Percentiles rank a stretch among this genome's conserved stretches.
These are phyloP conservation scores for Hapsidospora chrysogenum DNA, from an alignment of 495 filamentous ascomycete genomes.

Conservation along the genomic window DNA sequence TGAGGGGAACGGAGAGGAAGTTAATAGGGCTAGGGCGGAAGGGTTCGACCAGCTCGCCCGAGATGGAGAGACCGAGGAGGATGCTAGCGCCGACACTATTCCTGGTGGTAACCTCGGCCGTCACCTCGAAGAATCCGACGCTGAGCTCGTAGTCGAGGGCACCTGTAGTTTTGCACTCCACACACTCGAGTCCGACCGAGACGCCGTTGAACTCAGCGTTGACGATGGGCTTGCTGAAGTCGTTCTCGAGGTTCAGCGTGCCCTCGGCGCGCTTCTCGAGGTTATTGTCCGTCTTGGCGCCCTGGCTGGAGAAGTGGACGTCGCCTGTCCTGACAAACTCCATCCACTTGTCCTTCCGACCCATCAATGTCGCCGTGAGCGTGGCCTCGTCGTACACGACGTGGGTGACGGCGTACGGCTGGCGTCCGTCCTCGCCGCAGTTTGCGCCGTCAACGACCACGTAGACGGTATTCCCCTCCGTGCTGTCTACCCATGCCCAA, in stretches of 20 bases:
- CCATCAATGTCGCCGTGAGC: not conserved
- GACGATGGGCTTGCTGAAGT: constrained; percentile 2
- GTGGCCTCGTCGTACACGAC: not conserved
- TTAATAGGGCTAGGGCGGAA: not conserved
- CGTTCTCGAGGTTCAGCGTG: not conserved
- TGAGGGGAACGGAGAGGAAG: not conserved
- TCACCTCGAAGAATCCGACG: not conserved
- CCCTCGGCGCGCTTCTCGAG: not conserved
- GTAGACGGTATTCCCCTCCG: not conserved
- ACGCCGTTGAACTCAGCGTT: constrained; percentile 2
- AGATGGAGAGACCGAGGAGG: not conserved
- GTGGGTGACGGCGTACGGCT: not conserved
- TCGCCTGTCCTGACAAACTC: not conserved
- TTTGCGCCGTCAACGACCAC: not conserved
- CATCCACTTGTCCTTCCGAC: not conserved
- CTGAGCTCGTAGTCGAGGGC: not conserved
- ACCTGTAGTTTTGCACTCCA: not conserved
- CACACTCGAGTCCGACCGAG: constrained; percentile 1
- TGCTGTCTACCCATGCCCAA: not conserved
- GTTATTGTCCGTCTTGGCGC: not conserved
- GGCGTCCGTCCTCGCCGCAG: not conserved
- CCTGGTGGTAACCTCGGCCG: not conserved
- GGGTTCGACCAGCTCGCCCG: not conserved
- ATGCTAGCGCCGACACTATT: not conserved
- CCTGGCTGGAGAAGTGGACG: not conserved